phyloP scores from a whole-genome alignment of 257 asterid species.

The Solanum paucissectum region DNA sequence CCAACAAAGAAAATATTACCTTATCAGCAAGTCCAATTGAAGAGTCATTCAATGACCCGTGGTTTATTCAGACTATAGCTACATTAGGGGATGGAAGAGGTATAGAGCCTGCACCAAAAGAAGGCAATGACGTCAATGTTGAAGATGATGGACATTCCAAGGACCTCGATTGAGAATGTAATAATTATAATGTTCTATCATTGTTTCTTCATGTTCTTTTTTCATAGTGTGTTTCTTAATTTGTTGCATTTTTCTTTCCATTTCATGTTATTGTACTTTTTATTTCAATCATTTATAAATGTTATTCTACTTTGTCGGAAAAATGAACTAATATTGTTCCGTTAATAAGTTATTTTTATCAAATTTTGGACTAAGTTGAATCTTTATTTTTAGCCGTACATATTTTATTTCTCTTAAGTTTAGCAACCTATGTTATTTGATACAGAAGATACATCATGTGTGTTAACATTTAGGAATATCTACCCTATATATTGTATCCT shows the following conservation, averaged over 20 bases:
- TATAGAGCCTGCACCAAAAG: not conserved
- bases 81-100: not conserved
- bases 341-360: not conserved
- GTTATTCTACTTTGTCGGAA: not conserved
- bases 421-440: not conserved
- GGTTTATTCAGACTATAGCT: not conserved
- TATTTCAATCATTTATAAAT: not conserved
- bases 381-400: not conserved
- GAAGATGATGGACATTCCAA: not conserved
- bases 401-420: not conserved
- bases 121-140: not conserved
- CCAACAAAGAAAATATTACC: not conserved
- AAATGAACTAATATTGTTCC: not conserved
- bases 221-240: not conserved
- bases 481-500: not conserved
- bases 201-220: not conserved
- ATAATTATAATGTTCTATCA: not conserved
- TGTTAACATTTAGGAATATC: not conserved
- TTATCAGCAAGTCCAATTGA: not conserved
- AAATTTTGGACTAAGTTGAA: not conserved
- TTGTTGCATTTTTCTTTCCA: not conserved
- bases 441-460: not conserved
- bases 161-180: not conserved
- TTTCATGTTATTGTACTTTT: not conserved
- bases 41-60: not conserved